These are phyloP conservation scores for Fusarium xyrophilum DNA, from an alignment of 2,329 filamentous ascomycete genomes.

Conservation along the genomic window DNA sequence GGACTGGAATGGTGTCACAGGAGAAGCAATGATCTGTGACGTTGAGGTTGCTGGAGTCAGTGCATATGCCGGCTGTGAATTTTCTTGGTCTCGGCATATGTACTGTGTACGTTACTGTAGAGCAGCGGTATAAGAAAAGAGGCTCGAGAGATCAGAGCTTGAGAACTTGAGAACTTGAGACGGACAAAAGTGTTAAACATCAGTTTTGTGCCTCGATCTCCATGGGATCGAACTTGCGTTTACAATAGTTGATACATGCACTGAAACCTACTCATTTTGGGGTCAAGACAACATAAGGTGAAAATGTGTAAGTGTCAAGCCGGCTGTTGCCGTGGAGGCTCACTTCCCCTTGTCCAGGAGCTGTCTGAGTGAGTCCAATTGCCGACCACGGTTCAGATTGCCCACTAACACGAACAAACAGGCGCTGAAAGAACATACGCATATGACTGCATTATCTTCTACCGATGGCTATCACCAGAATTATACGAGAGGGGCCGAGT, in stretches of 20 bases:
- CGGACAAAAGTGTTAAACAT: not conserved
- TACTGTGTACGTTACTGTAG: not conserved
- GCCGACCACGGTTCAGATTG: rapidly evolving
- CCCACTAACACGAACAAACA: not conserved
- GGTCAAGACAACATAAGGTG: rapidly evolving
- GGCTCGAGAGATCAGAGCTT: no score
- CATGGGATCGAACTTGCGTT: not conserved
- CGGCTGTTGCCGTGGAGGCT: not conserved
- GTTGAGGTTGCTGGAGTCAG: not conserved
- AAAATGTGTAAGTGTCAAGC: not conserved
- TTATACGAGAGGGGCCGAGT: conserved; percentile 12
- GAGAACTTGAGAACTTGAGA: not conserved
- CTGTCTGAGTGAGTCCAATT: not conserved
- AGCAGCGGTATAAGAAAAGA: not conserved
- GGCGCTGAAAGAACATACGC: not conserved
- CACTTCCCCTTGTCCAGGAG: not conserved
- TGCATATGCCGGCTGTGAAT: not conserved
- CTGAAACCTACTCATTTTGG: not conserved
- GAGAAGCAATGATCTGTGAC: conserved; percentile 1
- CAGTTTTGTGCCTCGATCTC: not conserved
- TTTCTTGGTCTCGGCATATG: not conserved
- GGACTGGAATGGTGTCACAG: not conserved
- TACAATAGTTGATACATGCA: not conserved
- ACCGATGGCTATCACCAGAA: conserved; percentile 12
- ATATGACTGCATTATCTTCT: conserved; percentile 21